These are phyloP conservation scores for Apiospora pterosperma DNA, from an alignment of 2,329 filamentous ascomycete genomes.

Conservation along the genomic window DNA sequence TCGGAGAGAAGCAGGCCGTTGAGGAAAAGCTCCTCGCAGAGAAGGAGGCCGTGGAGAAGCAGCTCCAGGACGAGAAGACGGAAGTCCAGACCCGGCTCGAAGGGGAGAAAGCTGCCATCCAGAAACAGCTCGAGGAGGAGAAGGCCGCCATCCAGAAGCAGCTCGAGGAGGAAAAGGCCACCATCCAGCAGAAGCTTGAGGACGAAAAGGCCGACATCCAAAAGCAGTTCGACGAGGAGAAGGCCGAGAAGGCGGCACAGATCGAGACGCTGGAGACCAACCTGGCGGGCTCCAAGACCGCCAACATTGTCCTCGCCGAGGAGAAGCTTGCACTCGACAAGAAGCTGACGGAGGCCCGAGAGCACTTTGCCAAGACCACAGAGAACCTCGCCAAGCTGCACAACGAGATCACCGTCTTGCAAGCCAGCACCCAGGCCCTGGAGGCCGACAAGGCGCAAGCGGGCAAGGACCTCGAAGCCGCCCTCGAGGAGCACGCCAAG, in stretches of 20 bases:
- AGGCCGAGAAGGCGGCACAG: conserved; percentile 19
- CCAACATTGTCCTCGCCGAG: conserved; percentile 3
- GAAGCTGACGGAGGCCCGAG: background rate
- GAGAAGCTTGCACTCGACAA: conserved; percentile 3
- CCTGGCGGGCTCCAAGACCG: conserved; percentile 2
- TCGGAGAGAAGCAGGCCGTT: conserved; percentile 11
- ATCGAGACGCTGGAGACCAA: conserved; percentile 15
- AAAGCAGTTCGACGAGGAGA: conserved; percentile 18
- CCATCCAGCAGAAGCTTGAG: conserved; percentile 19
- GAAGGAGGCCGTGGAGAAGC: conserved; percentile 11
- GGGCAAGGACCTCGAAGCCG: background rate
- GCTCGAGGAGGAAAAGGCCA: conserved; percentile 14
- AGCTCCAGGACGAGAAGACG: conserved; percentile 21
- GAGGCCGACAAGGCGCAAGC: conserved; percentile 2
- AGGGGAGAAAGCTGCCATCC: conserved; percentile 21
- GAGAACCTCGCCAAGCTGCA: background rate
- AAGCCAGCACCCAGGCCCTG: background rate
- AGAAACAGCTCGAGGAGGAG: conserved; percentile 13
- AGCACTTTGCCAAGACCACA: background rate
- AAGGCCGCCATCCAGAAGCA: conserved; percentile 15
- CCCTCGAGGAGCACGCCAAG: background rate
- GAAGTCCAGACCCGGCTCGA: conserved; percentile 21
- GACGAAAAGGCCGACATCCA: conserved; percentile 16
- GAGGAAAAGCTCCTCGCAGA: background rate
- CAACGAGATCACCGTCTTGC: background rate